Evolutionary conservation across 345 rosid genomes (phyloP), one percentile per base, ranked within the genome.

Genomic region (Eucalyptus shirleyi): DNA sequence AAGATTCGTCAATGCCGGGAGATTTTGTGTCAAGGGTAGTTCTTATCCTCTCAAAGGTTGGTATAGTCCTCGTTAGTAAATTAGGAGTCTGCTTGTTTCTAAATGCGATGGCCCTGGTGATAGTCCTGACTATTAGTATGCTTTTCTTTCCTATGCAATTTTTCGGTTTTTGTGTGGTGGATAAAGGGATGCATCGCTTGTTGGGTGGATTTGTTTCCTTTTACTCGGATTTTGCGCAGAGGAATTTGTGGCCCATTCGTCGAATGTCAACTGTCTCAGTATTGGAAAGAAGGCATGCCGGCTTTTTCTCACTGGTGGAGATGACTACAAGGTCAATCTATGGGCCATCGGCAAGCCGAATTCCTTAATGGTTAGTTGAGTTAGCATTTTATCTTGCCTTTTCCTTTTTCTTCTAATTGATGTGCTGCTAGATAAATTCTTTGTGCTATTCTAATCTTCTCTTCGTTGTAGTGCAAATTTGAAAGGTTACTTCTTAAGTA

Each of bases 191-290:
- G 50, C 34, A 18, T 60, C n/a, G n/a, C 37, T 69, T 55, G n/a
- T 42, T 72, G 88, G 49, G 24, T 47, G 50, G 42, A 49, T 90
- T 89, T 13, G 87, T 30, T 87, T 93, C 89, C 95, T 96, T 98
- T 93, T 92, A 96, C 91, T 56, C 91, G 85, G 91, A 91, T 92
- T 89, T 87, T 91, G 83, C 18, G 56, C 89, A 98, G 99, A 98
- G 95, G 99, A 98, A 93, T 97, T 98, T 93, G 96, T 94, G 93
- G 99, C 99, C 15, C 99, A 98, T 94, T 93, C 98, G 1, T 91
- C 91, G 28, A 94, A 96, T 92, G 99, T 98, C 67, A 97, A 96
- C 91, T 98, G 99, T 91, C 89, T 98, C 40, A 91, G 90, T 88
- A 94, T 98, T 7, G 99, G 98, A 87, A 98, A 95, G 91, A 98